Conservation (phyloP, 2,329 filamentous ascomycete genomes). For the Fusarium continuum region DNA sequence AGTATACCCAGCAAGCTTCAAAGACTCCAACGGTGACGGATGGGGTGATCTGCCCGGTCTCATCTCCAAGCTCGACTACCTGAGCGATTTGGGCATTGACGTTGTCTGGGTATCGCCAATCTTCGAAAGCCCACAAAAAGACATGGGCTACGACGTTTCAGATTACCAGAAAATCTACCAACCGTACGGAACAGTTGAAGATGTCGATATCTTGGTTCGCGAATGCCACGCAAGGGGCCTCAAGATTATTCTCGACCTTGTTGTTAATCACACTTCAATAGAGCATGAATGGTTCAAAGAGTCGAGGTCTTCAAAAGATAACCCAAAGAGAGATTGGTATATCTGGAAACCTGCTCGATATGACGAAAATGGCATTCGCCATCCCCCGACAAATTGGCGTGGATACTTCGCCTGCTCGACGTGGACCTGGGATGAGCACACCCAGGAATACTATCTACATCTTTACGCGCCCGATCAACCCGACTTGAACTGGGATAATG, state of each 20-base stretch:
- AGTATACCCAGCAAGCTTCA: slow-evolving; percentile 68
- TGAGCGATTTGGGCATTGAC: slow-evolving; percentile 68
- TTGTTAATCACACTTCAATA: slow-evolving; percentile 73
- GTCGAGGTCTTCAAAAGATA: slow-evolving; percentile 59
- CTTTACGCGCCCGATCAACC: slow-evolving; percentile 77
- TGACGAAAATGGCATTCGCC: slow-evolving; percentile 60
- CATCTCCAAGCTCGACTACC: slow-evolving; percentile 70
- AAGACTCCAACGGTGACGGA: slow-evolving; percentile 67
- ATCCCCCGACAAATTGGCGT: slow-evolving; percentile 68
- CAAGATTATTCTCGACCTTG: slow-evolving; percentile 76
- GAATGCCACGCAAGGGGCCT: slow-evolving; percentile 68
- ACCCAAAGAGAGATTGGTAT: slow-evolving; percentile 68
- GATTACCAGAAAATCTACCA: slow-evolving; percentile 74
- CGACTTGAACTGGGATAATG: slow-evolving; percentile 81
- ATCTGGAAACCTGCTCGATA: slow-evolving; percentile 70
- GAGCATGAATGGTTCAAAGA: slow-evolving; percentile 68
- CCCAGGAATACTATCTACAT: slow-evolving; percentile 64
- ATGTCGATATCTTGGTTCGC: slow-evolving; percentile 71
- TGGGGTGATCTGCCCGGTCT: slow-evolving; percentile 73
- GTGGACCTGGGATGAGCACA: slow-evolving; percentile 62
- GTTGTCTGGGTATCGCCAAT: slow-evolving; percentile 68
- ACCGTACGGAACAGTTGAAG: slow-evolving; percentile 72
- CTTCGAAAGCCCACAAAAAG: slow-evolving; percentile 66
- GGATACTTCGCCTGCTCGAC: slow-evolving; percentile 58
- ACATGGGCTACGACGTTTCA: slow-evolving; percentile 79